These are phyloP conservation scores for Bremia lactucae DNA, from an alignment of 352 stramenopile genomes.

Conservation along the genomic window DNA sequence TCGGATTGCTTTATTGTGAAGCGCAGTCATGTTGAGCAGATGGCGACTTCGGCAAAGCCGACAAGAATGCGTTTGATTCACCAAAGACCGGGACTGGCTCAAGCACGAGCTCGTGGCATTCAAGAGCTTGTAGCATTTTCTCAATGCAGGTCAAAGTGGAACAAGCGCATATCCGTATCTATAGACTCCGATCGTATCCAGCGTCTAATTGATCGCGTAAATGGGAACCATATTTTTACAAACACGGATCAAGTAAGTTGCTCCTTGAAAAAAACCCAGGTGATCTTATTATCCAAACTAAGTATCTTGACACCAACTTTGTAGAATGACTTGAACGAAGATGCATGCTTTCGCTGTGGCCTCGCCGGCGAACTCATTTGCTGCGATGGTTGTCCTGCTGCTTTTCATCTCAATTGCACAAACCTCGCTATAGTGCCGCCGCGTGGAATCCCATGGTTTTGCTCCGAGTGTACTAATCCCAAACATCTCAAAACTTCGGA, in stretches of 20 bases:
- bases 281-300: constrained; percentile 1
- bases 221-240: constrained; percentile 44
- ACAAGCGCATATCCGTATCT: constrained; percentile 32
- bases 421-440: constrained; percentile 53
- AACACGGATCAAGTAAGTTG: constrained; percentile 46
- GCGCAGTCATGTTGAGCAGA: constrained; percentile 10
- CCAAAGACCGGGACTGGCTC: constrained; percentile 42
- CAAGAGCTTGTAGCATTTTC: constrained; percentile 52
- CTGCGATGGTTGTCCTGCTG: constrained; percentile 67
- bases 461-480: constrained; percentile 48
- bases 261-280: neutral
- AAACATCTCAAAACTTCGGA: constrained; percentile 22
- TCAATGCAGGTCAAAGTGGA: constrained; percentile 57
- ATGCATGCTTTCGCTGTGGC: constrained; percentile 64
- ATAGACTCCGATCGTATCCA: constrained; percentile 57
- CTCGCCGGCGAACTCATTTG: constrained; percentile 67
- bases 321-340: constrained; percentile 74
- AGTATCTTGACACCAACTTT: no score
- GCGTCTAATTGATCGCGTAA: constrained; percentile 58
- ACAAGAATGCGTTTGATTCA: constrained; percentile 18
- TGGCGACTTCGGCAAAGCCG: constrained; percentile 4
- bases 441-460: constrained; percentile 55
- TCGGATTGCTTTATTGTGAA: constrained; percentile 14
- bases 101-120: constrained; percentile 39
- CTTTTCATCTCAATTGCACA: constrained; percentile 68